Conservation (phyloP, 225 moss, liverwort and hornwort genomes). For the Pleurozium schreberi region DNA sequence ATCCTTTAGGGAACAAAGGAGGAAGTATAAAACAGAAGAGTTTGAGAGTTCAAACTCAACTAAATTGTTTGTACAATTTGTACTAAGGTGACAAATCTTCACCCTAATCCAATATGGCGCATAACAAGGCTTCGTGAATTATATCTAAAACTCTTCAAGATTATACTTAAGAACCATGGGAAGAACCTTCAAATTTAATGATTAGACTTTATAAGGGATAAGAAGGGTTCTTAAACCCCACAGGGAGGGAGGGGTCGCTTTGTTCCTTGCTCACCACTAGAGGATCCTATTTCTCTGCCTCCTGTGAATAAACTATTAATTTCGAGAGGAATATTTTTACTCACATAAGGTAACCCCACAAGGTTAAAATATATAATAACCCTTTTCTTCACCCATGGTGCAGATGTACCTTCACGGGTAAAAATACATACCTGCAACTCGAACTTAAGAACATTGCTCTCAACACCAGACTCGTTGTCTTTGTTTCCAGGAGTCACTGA, state of each 20-base stretch:
- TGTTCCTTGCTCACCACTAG: not conserved
- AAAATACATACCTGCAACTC: slow-evolving; percentile 63
- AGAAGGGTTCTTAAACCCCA: not conserved
- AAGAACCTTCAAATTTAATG: not conserved
- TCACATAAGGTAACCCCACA: not conserved
- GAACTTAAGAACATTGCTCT: slow-evolving; percentile 78
- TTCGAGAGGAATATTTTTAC: not conserved
- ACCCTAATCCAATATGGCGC: not conserved
- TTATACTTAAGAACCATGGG: too few species aligned
- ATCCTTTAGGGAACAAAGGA: not conserved
- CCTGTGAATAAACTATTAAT: not conserved
- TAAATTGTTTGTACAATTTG: not conserved
- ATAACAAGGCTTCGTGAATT: not conserved
- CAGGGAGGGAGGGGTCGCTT: not conserved
- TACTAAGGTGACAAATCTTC: not conserved
- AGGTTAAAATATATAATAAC: not conserved
- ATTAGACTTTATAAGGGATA: not conserved
- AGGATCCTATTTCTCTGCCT: not conserved
- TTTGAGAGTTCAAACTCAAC: not conserved
- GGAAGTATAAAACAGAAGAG: not conserved
- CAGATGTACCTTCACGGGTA: not conserved
- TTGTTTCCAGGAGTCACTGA: slow-evolving; percentile 34
- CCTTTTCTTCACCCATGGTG: not conserved
- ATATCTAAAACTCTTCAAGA: not conserved
- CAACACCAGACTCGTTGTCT: slow-evolving; percentile 62